phyloP scores from a whole-genome alignment of 805 yeast genomes.

The Starmerella sirachaensis region DNA sequence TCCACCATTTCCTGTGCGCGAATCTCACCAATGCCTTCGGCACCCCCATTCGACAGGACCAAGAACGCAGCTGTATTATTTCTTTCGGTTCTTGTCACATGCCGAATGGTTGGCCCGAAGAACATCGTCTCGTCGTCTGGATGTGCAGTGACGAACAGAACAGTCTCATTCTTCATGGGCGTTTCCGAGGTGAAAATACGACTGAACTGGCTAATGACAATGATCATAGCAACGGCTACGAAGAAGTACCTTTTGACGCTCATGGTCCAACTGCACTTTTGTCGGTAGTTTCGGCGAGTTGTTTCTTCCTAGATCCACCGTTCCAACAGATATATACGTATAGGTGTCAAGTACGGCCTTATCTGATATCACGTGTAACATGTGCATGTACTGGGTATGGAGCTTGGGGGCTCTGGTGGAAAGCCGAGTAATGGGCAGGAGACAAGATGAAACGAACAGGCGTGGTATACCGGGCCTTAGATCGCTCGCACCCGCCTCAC shows the following conservation, averaged over 20 bases:
- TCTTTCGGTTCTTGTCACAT: slow-evolving; percentile 37
- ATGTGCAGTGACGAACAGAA: slow-evolving; percentile 62
- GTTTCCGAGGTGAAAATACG: slow-evolving; percentile 17
- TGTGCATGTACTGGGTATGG: too few relatives aligned
- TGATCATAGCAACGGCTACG: slow-evolving; percentile 3
- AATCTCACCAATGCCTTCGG: slow-evolving; percentile 54
- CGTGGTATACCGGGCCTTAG: too few relatives aligned
- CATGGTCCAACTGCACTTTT: too few relatives aligned
- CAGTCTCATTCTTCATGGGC: slow-evolving; percentile 20
- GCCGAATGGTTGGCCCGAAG: slow-evolving; percentile 67
- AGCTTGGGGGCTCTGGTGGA: too few relatives aligned
- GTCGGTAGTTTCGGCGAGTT: too few relatives aligned
- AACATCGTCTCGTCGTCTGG: slow-evolving; percentile 99
- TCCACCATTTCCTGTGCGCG: slow-evolving; percentile 48
- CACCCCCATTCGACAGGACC: slow-evolving; percentile 70
- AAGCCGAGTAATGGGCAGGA: too few relatives aligned
- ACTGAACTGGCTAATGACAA: slow-evolving; percentile 11
- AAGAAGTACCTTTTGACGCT: slow-evolving; percentile 1
- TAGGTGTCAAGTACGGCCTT: too few relatives aligned
- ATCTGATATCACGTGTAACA: too few relatives aligned
- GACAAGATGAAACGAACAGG: too few relatives aligned
- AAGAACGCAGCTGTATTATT: slow-evolving; percentile 45
- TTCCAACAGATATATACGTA: too few relatives aligned
- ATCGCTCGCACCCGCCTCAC: too few relatives aligned
- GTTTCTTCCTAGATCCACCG: too few relatives aligned